These are phyloP conservation scores for Borealophlyctis nickersoniae DNA, from an alignment of 192 early-diverging fungal genomes.

Conservation along the genomic window DNA sequence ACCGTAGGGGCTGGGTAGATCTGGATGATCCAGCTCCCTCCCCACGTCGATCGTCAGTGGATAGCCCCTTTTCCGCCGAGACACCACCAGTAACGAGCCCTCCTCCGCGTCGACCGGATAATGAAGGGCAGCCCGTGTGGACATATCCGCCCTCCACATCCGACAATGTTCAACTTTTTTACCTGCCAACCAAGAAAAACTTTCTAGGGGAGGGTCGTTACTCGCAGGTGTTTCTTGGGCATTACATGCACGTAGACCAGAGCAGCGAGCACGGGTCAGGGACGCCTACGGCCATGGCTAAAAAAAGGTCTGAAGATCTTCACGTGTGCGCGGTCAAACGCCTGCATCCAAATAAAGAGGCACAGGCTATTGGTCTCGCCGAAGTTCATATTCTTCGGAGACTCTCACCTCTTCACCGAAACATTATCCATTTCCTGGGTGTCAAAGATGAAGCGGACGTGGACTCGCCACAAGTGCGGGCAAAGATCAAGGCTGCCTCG, in stretches of 20 bases:
- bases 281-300: neutral
- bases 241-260: constrained; percentile 31
- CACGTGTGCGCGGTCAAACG: constrained; percentile 50
- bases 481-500: neutral
- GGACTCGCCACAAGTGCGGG: neutral
- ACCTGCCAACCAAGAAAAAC: constrained; percentile 48
- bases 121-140: neutral
- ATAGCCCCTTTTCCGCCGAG: neutral
- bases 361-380: constrained; percentile 31
- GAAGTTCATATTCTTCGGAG: constrained; percentile 38
- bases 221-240: constrained; percentile 40
- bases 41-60: neutral
- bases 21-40: constrained; percentile 24
- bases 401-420: constrained; percentile 28
- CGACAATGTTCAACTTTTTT: constrained; percentile 38
- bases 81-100: neutral
- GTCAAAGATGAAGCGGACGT: constrained; percentile 36
- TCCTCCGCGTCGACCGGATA: neutral
- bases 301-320: constrained; percentile 17
- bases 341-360: constrained; percentile 40
- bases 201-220: constrained; percentile 52
- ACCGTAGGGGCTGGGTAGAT: constrained; percentile 37
- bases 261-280: neutral
- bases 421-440: constrained; percentile 48
- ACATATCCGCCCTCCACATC: constrained; percentile 9